Base-by-base conservation (phyloP, 805 yeast genomes). In the Grigorovia yakushimaensis region DNA sequence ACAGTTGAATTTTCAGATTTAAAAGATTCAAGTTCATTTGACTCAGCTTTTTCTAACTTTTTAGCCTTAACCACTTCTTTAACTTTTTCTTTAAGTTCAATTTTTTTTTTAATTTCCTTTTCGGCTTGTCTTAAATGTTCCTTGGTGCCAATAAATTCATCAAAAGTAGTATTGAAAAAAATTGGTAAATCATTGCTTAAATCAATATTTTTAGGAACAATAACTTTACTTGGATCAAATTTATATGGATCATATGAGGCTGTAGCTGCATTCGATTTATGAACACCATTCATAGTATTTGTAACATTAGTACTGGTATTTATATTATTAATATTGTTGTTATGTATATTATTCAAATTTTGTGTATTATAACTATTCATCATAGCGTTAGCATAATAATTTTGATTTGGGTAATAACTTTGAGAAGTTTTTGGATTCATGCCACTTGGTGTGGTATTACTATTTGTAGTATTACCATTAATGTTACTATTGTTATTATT, bases 91-190 rank as follows among this genome's bases (percentile, higher is more conserved):
- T 27, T 27, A 10, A 27, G 9, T 27, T 27, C 33, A 27, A 27
- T 27, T 46, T 33, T 23, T 35, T 41, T 37, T 24, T 45, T 18
- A 17, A 27, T 37, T 21, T 39, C 22, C 33, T 39, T 18, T 36
- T 36, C 19, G n/a, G 39, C 39, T n/a, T 18, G 18, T 36, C 39
- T 22, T 27, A 15, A 22, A 33, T 22, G 18, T n/a, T 18, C 20
- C 23, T 41, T 19, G 7, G 33, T 27, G 13, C 33, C 57, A 2
- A 62, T 62, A 51, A 59, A 70, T 13, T 57, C 61, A 17, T 59
- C 55, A 42, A 63, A 58, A 7, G 56, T 57, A 5, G 65, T 55
- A 41, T 62, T 64, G 19, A 61, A 54, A 43, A 52, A 64, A 19
- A 64, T 43, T 19, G 68, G 68, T 23, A 61, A 58, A 17, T 51